These are phyloP conservation scores for Ascodesmis nigricans DNA, from an alignment of 495 filamentous ascomycete species.

Conservation along the genomic window DNA sequence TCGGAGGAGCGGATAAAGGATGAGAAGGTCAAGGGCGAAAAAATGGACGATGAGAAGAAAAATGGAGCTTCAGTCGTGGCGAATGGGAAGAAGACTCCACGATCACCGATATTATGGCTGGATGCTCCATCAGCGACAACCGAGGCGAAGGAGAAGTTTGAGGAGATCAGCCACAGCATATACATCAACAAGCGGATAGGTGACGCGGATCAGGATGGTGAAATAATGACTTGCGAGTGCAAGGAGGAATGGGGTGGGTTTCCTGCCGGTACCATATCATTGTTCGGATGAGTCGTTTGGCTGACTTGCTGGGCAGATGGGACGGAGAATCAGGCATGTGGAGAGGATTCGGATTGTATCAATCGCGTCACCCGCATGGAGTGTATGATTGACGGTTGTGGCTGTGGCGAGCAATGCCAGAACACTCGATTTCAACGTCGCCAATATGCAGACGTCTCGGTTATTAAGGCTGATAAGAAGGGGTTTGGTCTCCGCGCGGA, in stretches of 20 bases:
- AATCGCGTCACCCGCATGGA: constrained; percentile 97
- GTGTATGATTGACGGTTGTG: constrained; percentile 61
- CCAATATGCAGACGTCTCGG: constrained; percentile 74
- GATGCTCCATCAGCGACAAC: no score
- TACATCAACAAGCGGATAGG: constrained; percentile 82
- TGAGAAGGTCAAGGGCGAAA: no score
- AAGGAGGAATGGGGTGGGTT: constrained; percentile 81
- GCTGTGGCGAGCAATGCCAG: constrained; percentile 69
- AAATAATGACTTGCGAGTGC: constrained; percentile 79
- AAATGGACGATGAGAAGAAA: no score
- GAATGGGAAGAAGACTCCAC: no score
- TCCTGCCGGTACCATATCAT: no score
- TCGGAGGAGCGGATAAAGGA: no score
- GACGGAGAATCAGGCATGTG: constrained; percentile 64
- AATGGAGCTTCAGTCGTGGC: no score
- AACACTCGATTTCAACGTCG: constrained; percentile 88
- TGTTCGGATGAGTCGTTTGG: constrained; percentile 4
- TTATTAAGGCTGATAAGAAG: constrained; percentile 95
- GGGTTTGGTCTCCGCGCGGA: constrained; percentile 79
- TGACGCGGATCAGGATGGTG: constrained; percentile 56
- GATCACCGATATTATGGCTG: no score
- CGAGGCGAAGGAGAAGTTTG: constrained; percentile 56
- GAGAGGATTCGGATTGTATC: constrained; percentile 94
- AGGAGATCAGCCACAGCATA: constrained; percentile 56
- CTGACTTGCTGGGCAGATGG: constrained; percentile 30